Base-by-base conservation (phyloP, 2,329 filamentous ascomycete species). In the Penicillium sp. region DNA sequence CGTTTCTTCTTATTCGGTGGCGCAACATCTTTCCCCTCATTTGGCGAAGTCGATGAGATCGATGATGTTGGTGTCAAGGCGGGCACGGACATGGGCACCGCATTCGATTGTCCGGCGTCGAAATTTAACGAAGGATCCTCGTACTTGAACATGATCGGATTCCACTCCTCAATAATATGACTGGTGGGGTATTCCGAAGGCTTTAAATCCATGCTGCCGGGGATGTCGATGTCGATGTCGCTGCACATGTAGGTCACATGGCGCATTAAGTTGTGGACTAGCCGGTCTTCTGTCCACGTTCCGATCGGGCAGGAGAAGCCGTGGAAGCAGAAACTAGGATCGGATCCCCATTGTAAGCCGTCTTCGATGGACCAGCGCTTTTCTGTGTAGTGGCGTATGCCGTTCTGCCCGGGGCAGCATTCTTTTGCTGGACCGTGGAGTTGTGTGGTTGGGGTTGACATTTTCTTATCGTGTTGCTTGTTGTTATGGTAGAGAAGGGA, bases 291-390 rank as follows among this genome's bases (percentile, higher is more conserved):
- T 23, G 62, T 65, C 62, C 62, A 65, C 2, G 54, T 62, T 4
- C 62, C 62, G 11, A 62, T 56, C 2, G 62, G 62, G 7, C 50
- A 51, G 2, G 62, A 63, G 23, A 61, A 65, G n/a, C 62, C 61
- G 33, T 65, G 62, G 27, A 58, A 65, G 18, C 61, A 59, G 42
- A 65, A 65, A 23, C 56, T 65, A 5, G 62, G 62, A 42, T 65
- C 62, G 1, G 62, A 63, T 14, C 62, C 62, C 62, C 61, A 65
- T 40, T 64, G 59, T 7, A 64, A 52, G 11, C 54, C 61, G n/a
- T 58, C 48, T 26, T 61, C 59, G 2, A 50, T 42, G 15, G 40
- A 31, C 23, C 31, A 4, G 40, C 35, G 48, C 37, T 43, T 50
- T 23, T 45, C 54, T 15, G 29, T 48, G 35, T 57, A 55, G n/a